Base-by-base conservation (phyloP, 2,329 filamentous ascomycete genomes). In the Fusarium kyushuense region DNA sequence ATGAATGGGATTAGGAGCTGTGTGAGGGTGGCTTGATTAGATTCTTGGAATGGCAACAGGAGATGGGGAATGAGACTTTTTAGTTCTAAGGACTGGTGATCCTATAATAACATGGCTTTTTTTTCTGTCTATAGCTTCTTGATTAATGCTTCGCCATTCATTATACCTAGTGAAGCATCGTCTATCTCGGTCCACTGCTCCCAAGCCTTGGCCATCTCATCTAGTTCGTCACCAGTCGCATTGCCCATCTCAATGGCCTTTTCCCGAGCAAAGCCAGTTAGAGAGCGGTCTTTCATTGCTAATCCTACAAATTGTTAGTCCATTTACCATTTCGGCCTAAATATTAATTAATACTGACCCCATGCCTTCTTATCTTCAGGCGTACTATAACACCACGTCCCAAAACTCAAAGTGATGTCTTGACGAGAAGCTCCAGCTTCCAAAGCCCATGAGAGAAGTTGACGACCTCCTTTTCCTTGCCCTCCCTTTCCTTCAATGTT, bases 1-100 rank as follows among this genome's bases (percentile, higher is more conserved):
- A 52, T 32, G 6, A 67, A 30, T 6, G 47, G 65, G 1, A 1
- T 62, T 6, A 41, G 42, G 1, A 57, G 17, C 2, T 74, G 62
- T 12, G n/a, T 45, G 11, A 60, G 65, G 11, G 30, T 61, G 10
- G 23, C 17, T 80, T 95, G 63, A 85, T 86, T 56, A 91, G 21
- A 42, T 10, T 7, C 23, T 17, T 3, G 21, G 9, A 2, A 23
- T 12, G 14, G 23, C 10, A 27, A 9, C 6, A 25, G 17, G 12
- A n/a, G 21, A 27, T 12, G 11, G 10, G 17, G 14, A 17, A 16
- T 29, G 6, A 40, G 23, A 51, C 14, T 27, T 40, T 9, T 13
- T 21, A 10, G 6, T n/a, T 27, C 17, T 6, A 5, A 49, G 17
- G 13, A 14, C 8, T 19, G n/a, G n/a, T 27, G 13, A 7, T 38